Evolutionary conservation across 1,139 yeast species (phyloP).

Genomic region (Pichia sp.): DNA sequence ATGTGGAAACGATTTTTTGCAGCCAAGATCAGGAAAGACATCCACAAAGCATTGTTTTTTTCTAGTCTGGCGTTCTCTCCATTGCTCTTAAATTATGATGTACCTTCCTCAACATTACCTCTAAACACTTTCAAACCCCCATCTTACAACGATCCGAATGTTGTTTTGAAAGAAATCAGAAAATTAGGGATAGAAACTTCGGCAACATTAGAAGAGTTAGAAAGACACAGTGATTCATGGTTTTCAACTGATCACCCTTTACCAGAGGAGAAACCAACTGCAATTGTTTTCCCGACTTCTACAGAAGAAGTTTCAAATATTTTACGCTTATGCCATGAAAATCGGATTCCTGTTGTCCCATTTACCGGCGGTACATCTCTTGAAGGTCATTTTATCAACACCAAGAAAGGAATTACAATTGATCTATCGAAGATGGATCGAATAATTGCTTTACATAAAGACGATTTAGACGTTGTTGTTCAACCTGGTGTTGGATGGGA

Average conservation of each 20-base stretch:
- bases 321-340: constrained; percentile 58
- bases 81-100: background rate
- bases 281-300: constrained; percentile 54
- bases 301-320: constrained; percentile 64
- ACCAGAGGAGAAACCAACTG: constrained; percentile 43
- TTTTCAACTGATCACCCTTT: constrained; percentile 59
- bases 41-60: background rate
- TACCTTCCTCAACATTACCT: background rate
- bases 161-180: background rate
- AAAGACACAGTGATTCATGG: constrained; percentile 36
- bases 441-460: constrained; percentile 46
- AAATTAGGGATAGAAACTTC: constrained; percentile 16
- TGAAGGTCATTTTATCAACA: constrained; percentile 83
- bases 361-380: constrained; percentile 81
- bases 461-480: constrained; percentile 63
- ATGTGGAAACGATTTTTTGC: background rate
- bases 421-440: constrained; percentile 55
- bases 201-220: constrained; percentile 15
- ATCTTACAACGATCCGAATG: background rate
- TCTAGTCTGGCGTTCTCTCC: background rate
- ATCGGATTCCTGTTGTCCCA: constrained; percentile 68
- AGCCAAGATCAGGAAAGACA: background rate
- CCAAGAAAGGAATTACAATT: constrained; percentile 56
- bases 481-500: constrained; percentile 82
- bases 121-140: background rate